Evolutionary conservation across 108 stramenopile species (phyloP).

Genomic region (Craspedostauros australis): DNA sequence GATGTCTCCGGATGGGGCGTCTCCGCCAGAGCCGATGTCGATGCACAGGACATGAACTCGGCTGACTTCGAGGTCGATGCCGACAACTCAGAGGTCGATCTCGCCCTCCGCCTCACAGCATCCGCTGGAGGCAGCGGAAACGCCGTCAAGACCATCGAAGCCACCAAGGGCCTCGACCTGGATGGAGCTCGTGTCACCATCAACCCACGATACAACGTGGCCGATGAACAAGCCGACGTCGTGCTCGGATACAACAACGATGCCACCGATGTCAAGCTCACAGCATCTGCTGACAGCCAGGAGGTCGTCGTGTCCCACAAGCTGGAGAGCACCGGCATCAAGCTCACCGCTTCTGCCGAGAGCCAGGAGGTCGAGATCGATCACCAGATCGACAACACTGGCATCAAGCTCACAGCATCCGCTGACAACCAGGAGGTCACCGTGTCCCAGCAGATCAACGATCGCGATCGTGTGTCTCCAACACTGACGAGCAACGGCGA

Average conservation of each 20-base stretch:
- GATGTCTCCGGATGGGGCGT: conserved; percentile 66
- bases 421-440: conserved; percentile 72
- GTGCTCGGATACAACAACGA: conserved; percentile 72
- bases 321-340: conserved; percentile 54
- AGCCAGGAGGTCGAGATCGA: conserved; percentile 59
- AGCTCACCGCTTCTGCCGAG: conserved; percentile 48
- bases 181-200: conserved; percentile 72
- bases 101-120: conserved; percentile 37
- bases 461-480: conserved; percentile 64
- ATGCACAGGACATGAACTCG: conserved; percentile 36
- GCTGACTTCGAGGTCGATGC: conserved; percentile 65
- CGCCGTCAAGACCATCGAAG: conserved; percentile 44
- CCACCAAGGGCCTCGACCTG: conserved; percentile 76
- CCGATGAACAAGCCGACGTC: conserved; percentile 54
- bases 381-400: conserved; percentile 64
- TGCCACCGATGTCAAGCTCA: conserved; percentile 50
- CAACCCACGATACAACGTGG: conserved; percentile 72
- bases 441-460: conserved; percentile 66
- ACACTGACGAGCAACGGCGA: conserved; percentile 65
- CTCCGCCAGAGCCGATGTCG: conserved; percentile 66
- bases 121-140: conserved; percentile 36
- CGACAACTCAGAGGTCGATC: conserved; percentile 64
- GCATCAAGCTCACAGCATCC: conserved; percentile 55
- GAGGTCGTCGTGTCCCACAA: conserved; percentile 45
- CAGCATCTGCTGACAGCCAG: conserved; percentile 62